These are phyloP conservation scores for Talaromyces liani DNA, from an alignment of 495 filamentous ascomycete species.

Conservation along the genomic window DNA sequence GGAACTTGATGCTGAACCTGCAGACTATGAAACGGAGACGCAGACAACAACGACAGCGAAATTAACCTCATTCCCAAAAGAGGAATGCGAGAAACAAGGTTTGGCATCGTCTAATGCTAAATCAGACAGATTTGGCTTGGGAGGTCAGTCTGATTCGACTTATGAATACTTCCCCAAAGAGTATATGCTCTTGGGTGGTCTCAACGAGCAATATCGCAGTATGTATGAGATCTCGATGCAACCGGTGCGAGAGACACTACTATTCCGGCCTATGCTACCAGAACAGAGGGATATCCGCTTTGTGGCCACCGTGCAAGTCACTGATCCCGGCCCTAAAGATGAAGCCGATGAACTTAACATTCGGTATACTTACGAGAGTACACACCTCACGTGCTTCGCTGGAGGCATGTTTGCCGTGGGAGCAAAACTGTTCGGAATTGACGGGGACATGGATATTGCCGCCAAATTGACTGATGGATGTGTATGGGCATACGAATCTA, in stretches of 20 bases:
- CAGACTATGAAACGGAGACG: constrained; percentile 14
- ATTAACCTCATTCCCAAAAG: neutral
- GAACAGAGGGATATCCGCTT: constrained; percentile 72
- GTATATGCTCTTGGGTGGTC: constrained; percentile 68
- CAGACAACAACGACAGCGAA: neutral
- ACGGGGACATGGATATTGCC: constrained; percentile 74
- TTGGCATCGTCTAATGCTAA: constrained; percentile 26
- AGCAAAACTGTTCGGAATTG: constrained; percentile 75
- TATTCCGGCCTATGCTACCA: constrained; percentile 80
- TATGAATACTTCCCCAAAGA: constrained; percentile 95
- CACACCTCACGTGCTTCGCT: constrained; percentile 82
- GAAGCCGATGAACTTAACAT: constrained; percentile 18
- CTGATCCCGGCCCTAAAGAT: constrained; percentile 19
- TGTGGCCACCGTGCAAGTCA: constrained; percentile 46
- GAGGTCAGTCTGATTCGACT: constrained; percentile 78
- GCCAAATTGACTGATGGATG: constrained; percentile 84
- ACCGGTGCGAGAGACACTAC: constrained; percentile 62
- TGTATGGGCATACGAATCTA: constrained; percentile 84
- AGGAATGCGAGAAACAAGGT: constrained; percentile 48
- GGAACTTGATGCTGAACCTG: constrained; percentile 20
- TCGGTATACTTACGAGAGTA: constrained; percentile 49
- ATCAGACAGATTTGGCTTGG: constrained; percentile 56
- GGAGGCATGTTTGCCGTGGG: constrained; percentile 93
- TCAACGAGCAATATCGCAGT: constrained; percentile 67
- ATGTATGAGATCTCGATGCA: constrained; percentile 74